phyloP scores from a whole-genome alignment of 2,329 filamentous ascomycete species.

The Nemania sp. region DNA sequence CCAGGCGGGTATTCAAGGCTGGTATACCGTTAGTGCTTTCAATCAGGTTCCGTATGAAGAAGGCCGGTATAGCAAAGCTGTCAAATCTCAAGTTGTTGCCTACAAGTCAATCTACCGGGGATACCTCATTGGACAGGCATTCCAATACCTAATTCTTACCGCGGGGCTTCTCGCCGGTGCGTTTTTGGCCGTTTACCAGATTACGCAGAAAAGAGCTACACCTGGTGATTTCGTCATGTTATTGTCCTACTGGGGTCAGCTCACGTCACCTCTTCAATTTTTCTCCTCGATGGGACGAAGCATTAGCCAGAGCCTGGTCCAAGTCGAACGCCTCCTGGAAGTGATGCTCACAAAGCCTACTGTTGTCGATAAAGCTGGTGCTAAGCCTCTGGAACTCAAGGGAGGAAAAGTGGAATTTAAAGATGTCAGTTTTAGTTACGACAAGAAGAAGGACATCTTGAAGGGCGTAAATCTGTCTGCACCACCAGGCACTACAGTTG shows the following conservation, averaged over 20 bases:
- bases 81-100: slow-evolving; percentile 56
- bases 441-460: slow-evolving; percentile 69
- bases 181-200: slow-evolving; percentile 72
- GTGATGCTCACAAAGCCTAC: slow-evolving; percentile 70
- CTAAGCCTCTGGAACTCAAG: slow-evolving; percentile 62
- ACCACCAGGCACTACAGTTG: slow-evolving; percentile 65
- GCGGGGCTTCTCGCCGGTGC: slow-evolving; percentile 75
- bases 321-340: slow-evolving; percentile 68
- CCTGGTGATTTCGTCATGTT: slow-evolving; percentile 78
- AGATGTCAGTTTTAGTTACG: slow-evolving; percentile 68
- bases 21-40: slow-evolving; percentile 70
- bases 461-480: slow-evolving; percentile 65
- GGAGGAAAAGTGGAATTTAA: slow-evolving; percentile 67
- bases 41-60: slow-evolving; percentile 70
- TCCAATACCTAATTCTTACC: slow-evolving; percentile 73
- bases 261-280: slow-evolving; percentile 77
- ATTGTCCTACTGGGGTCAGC: slow-evolving; percentile 79
- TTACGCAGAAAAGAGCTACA: slow-evolving; percentile 69
- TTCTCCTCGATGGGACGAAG: slow-evolving; percentile 70
- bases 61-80: slow-evolving; percentile 64
- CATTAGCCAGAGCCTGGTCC: slow-evolving; percentile 67
- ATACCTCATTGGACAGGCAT: slow-evolving; percentile 65
- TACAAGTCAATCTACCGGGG: slow-evolving; percentile 57
- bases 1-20: slow-evolving; percentile 67
- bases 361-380: slow-evolving; percentile 64